Conservation (phyloP, 352 stramenopile species). For the Pilasporangium apinafurcum region DNA sequence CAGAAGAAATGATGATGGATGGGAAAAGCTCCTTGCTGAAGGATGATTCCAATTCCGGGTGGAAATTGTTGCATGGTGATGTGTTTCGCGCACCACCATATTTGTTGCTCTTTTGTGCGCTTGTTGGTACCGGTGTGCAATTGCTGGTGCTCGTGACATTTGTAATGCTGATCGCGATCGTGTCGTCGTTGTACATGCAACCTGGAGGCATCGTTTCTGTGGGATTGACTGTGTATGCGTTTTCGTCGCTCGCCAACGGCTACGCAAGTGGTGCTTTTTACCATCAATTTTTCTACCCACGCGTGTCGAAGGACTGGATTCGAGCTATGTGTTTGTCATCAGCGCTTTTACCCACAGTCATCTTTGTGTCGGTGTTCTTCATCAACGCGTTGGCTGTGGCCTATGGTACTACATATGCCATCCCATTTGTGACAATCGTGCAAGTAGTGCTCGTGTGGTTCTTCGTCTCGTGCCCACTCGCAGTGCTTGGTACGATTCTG, state of each 20-base stretch:
- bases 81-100: conserved; percentile 92
- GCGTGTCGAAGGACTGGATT: conserved; percentile 89
- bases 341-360: conserved; percentile 61
- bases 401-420: conserved; percentile 84
- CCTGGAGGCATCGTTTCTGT: conserved; percentile 93
- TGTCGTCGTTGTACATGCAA: conserved; percentile 95
- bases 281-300: conserved; percentile 89
- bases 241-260: conserved; percentile 89
- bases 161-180: conserved; percentile 95
- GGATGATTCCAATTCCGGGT: conserved; percentile 86
- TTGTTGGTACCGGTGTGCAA: conserved; percentile 95
- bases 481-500: conserved; percentile 95
- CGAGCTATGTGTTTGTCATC: conserved; percentile 84
- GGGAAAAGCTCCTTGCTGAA: conserved; percentile 75
- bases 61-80: conserved; percentile 96
- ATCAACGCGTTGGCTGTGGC: conserved; percentile 81
- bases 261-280: conserved; percentile 88
- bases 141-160: conserved; percentile 90
- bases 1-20: conserved; percentile 82
- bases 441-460: conserved; percentile 96
- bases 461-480: conserved; percentile 95
- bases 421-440: conserved; percentile 81
- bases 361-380: conserved; percentile 84
- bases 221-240: conserved; percentile 93
- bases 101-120: conserved; percentile 93